Base-by-base conservation (phyloP, 139 green algal genomes). In the Volvox reticuliferus region DNA sequence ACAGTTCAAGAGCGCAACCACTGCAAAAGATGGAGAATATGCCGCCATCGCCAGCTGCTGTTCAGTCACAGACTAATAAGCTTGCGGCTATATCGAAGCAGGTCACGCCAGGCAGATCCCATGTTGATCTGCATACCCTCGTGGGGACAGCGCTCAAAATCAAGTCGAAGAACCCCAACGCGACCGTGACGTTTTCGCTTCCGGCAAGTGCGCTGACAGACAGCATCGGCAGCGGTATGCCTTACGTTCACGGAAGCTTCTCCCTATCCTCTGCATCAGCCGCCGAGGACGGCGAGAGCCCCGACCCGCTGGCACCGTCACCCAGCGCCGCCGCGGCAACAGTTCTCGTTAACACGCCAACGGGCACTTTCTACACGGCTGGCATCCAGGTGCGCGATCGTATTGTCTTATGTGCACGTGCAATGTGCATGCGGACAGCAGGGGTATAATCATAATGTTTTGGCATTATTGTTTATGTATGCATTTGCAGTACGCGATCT, bases 201-300 rank as follows among this genome's bases (percentile, higher is more conserved):
- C 81, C 81, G 61, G 16, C 61, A 55, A 26, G 13, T 33, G 78
- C 36, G 12, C 28, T 77, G 36, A 28, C 61, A n/a, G n/a, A 32
- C n/a, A 20, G 30, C 30, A 55, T 33, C 17, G 81, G 61, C 61
- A 55, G 61, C 16, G 81, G 81, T 32, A 55, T 9, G 44, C 44
- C 44, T 55, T 55, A 55, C 44, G 44, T 5, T 14, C 44, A 5
- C 44, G 44, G 9, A 55, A 55, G 44, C 44, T 55, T 55, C 44
- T 55, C 44, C 44, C 44, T 55, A 55, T 87, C 76, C 61, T 87
- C 81, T 12, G 81, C 81, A 28, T 62, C 81, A 5, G 21, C 79
- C 17, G 21, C 79, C 17, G 81, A 87, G n/a, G 50, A 37, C 28
- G 81, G n/a, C 28, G 81, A 37, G 26, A 5, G 28, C 44, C 12